These are phyloP conservation scores for Exophiala bonariae DNA, from an alignment of 2,329 filamentous ascomycete species.

Conservation along the genomic window DNA sequence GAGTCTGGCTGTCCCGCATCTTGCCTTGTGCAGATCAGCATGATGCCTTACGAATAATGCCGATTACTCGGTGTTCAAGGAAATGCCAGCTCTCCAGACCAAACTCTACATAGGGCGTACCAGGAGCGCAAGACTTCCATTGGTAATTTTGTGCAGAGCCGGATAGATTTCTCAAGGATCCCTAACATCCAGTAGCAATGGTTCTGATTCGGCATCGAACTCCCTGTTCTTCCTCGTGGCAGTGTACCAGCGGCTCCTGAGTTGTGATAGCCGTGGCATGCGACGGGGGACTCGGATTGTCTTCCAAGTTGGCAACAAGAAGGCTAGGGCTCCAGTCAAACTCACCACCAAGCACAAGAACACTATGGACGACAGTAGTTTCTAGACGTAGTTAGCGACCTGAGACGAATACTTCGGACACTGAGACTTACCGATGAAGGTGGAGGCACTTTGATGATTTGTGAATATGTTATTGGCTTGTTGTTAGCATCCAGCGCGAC, in stretches of 20 bases:
- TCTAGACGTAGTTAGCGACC: neutral
- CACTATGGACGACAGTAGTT: neutral
- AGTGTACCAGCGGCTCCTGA: constrained; percentile 1
- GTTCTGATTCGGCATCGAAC: constrained; percentile 1
- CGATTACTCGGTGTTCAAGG: too few relatives aligned
- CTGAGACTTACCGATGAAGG: constrained; percentile 10
- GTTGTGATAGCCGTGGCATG: constrained; percentile 4
- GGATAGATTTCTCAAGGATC: neutral
- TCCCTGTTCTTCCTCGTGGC: neutral
- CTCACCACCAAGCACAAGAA: neutral
- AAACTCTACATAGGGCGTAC: too few relatives aligned
- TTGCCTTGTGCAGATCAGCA: too few relatives aligned
- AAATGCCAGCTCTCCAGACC: too few relatives aligned
- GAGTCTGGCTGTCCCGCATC: too few relatives aligned
- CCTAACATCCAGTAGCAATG: constrained; percentile 1
- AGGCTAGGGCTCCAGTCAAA: neutral
- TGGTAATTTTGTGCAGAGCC: neutral
- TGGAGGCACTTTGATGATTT: constrained; percentile 7
- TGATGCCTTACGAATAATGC: too few relatives aligned
- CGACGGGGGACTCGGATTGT: neutral
- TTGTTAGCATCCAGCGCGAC: constrained; percentile 15
- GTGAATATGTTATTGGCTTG: constrained; percentile 14
- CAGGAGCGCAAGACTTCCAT: too few relatives aligned
- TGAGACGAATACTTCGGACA: neutral
- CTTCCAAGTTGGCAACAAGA: neutral